Evolutionary conservation across 352 stramenopile species (phyloP), one percentile per base, ranked within the genome.

Genomic region (Pythium dissimile): DNA sequence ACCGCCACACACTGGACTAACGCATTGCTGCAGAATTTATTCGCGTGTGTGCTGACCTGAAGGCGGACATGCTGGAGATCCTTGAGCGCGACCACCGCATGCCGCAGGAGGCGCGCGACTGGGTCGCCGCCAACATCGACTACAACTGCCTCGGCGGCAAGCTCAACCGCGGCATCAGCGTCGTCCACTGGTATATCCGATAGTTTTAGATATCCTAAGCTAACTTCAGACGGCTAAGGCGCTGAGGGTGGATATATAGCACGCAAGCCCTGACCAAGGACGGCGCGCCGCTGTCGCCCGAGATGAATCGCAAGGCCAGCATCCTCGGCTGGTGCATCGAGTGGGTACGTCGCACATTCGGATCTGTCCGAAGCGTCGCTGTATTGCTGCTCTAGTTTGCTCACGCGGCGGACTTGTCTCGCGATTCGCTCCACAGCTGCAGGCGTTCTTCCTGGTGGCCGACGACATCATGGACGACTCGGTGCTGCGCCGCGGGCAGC

Each of bases 391-490:
- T 20, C n/a, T n/a, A n/a, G n/a, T n/a, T n/a, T n/a, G n/a, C n/a
- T n/a, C n/a, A n/a, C n/a, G n/a, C n/a, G n/a, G n/a, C n/a, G n/a
- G n/a, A n/a, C n/a, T n/a, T n/a, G n/a, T n/a, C n/a, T n/a, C n/a
- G n/a, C n/a, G n/a, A n/a, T n/a, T n/a, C n/a, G n/a, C n/a, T n/a
- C n/a, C n/a, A 34, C n/a, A 90, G 82, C 77, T 99, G 13, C 97
- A 99, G 86, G 97, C 97, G n/a, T 99, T 98, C 60, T 99, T 99
- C 68, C 73, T 99, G 11, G 93, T 99, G 4, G 96, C 96, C 0
- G 97, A 99, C 72, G 97, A 99, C 75, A 94, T 99, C 58, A 99
- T 99, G 97, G 97, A 99, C 75, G 86, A 88, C 6, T 98, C 87
- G 24, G 78, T 97, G 41, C 98, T 91, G 39, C 92, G 97, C 45